phyloP scores from a whole-genome alignment of 2,329 filamentous ascomycete genomes.

The Ramularia endophylla region DNA sequence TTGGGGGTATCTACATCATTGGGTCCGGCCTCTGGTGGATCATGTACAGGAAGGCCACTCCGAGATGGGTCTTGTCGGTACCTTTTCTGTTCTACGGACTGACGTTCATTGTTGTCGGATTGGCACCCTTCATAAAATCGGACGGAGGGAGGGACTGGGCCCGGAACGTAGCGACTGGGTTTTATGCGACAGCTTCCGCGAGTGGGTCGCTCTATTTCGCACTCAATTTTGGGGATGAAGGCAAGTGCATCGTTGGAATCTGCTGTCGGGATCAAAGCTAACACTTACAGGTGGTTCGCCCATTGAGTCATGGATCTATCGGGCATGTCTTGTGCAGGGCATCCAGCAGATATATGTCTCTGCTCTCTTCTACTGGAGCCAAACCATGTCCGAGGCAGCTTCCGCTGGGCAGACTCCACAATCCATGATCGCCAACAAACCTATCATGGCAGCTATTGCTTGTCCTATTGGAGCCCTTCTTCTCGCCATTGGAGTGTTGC shows the following conservation, averaged over 20 bases:
- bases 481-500: conserved; percentile 49
- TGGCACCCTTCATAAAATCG: conserved; percentile 48
- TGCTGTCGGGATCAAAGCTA: not conserved
- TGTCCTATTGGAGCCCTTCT: conserved; percentile 51
- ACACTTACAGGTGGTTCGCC: conserved; percentile 41
- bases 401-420: conserved; percentile 34
- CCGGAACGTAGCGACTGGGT: conserved; percentile 52
- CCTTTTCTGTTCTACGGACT: conserved; percentile 57
- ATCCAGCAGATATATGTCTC: conserved; percentile 59
- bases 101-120: conserved; percentile 54
- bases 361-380: conserved; percentile 60
- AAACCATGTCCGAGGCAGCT: conserved; percentile 42
- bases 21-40: conserved; percentile 56
- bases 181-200: conserved; percentile 56
- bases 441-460: conserved; percentile 41
- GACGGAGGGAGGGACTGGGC: conserved; percentile 42
- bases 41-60: conserved; percentile 51
- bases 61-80: conserved; percentile 49
- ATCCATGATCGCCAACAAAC: conserved; percentile 5
- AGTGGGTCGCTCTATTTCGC: conserved; percentile 59
- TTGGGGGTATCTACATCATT: conserved; percentile 51
- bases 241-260: not conserved
- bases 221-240: conserved; percentile 49
- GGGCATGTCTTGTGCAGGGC: conserved; percentile 58
- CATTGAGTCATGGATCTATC: conserved; percentile 56